A percentile compares a stretch with the other conserved stretches of the same genome.
These are phyloP conservation scores for Diaporthe sp. DNA, from an alignment of 2,329 filamentous ascomycete species.

Conservation along the genomic window DNA sequence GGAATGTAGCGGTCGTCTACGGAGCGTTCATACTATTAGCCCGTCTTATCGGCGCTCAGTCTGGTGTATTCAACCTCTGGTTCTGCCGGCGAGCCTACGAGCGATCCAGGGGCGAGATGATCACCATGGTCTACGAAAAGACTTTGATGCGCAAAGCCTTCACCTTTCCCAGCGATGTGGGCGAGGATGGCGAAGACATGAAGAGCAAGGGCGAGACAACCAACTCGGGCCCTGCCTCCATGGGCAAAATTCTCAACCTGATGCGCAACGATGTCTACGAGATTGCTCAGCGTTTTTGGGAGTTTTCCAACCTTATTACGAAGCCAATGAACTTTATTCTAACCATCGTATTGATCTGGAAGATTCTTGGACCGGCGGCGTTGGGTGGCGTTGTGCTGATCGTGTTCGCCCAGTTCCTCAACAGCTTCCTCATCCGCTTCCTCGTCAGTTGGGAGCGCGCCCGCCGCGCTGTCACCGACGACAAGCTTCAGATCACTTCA, in stretches of 20 bases:
- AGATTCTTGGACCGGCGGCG: slow-evolving; percentile 84
- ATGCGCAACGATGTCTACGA: slow-evolving; percentile 88
- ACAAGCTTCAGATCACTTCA: slow-evolving; percentile 82
- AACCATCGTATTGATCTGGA: slow-evolving; percentile 80
- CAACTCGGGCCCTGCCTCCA: slow-evolving; percentile 74
- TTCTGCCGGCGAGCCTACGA: slow-evolving; percentile 89
- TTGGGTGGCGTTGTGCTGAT: slow-evolving; percentile 81
- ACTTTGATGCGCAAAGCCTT: slow-evolving; percentile 75
- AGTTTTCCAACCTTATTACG: slow-evolving; percentile 81
- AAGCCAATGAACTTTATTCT: slow-evolving; percentile 84
- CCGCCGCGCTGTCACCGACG: slow-evolving; percentile 81
- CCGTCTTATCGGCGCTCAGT: slow-evolving; percentile 74
- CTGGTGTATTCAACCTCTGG: slow-evolving; percentile 80
- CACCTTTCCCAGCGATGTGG: slow-evolving; percentile 54
- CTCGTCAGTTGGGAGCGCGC: slow-evolving; percentile 78
- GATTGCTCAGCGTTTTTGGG: slow-evolving; percentile 89
- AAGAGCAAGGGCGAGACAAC: slow-evolving; percentile 43
- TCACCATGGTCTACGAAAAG: slow-evolving; percentile 88
- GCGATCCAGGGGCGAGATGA: slow-evolving; percentile 85
- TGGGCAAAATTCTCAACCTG: slow-evolving; percentile 91
- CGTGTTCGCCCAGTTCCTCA: slow-evolving; percentile 77
- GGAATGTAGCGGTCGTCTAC: slow-evolving; percentile 74
- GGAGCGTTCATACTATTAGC: slow-evolving; percentile 73
- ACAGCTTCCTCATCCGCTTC: slow-evolving; percentile 75
- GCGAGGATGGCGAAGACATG: slow-evolving; percentile 48